These are phyloP conservation scores for Toxoplasma gondii DNA, from an alignment of 169 alveolate species.

Conservation along the genomic window DNA sequence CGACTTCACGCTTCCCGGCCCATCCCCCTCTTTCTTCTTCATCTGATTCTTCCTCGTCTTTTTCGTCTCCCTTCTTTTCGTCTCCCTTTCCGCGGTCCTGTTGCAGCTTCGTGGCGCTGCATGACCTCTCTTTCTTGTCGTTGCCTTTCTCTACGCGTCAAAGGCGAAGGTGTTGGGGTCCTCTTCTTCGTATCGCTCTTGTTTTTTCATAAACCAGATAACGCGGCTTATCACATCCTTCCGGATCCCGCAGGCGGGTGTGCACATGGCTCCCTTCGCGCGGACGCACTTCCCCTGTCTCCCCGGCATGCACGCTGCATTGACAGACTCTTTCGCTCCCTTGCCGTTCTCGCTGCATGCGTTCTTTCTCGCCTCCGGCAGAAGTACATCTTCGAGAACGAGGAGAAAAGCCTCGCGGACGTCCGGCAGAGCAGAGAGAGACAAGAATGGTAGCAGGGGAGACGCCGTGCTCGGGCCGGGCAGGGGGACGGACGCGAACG, in stretches of 20 bases:
- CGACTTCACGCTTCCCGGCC: too few species aligned
- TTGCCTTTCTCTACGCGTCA: background rate
- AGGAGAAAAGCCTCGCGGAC: slow-evolving; percentile 22
- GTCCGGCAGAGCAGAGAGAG: background rate
- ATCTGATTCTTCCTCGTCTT: too few species aligned
- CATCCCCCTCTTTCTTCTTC: too few species aligned
- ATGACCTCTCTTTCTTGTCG: background rate
- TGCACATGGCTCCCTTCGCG: background rate
- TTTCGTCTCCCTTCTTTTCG: background rate
- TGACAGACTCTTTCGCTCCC: background rate
- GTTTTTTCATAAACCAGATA: background rate
- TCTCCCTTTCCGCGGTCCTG: background rate
- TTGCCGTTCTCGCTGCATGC: background rate
- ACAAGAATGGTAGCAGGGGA: background rate
- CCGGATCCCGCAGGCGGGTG: background rate
- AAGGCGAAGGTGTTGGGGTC: background rate
- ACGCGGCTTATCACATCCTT: background rate
- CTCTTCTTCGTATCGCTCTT: background rate
- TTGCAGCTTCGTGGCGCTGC: background rate
- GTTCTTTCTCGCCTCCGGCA: background rate
- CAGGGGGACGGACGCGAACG: background rate
- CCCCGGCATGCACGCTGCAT: background rate
- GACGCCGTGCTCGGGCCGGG: background rate
- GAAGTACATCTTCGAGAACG: background rate
- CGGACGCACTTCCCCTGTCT: background rate